phyloP scores from a whole-genome alignment of 2,329 filamentous ascomycete genomes.

The Tolypocladium paradoxum region DNA sequence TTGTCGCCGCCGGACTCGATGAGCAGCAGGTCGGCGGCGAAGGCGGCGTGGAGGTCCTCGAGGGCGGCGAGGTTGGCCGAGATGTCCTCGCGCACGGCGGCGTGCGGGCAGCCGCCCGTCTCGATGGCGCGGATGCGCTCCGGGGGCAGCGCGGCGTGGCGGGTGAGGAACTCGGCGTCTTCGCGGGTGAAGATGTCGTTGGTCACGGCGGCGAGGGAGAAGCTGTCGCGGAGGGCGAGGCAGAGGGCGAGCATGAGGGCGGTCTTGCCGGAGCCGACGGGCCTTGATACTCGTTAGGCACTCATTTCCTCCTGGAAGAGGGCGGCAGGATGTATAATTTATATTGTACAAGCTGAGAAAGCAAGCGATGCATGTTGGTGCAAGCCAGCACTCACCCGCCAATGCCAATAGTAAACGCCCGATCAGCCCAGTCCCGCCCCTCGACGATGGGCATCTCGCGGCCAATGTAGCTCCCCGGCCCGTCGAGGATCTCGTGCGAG shows the following conservation, averaged over 20 bases:
- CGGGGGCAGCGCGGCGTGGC: conserved; percentile 71
- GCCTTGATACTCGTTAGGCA: conserved; percentile 36
- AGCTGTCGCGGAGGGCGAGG: conserved; percentile 65
- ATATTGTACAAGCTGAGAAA: neutral
- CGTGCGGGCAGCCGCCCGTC: conserved; percentile 93
- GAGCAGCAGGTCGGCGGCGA: conserved; percentile 71
- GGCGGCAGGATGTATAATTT: no score
- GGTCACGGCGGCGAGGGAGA: conserved; percentile 88
- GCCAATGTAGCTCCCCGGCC: conserved; percentile 78
- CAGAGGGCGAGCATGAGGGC: conserved; percentile 93
- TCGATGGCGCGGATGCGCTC: conserved; percentile 88
- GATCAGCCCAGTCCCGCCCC: conserved; percentile 74
- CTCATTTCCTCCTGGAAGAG: neutral
- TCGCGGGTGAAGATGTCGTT: conserved; percentile 99
- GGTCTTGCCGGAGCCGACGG: conserved; percentile 94
- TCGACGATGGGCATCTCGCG: conserved; percentile 92
- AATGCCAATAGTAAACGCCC: conserved; percentile 95
- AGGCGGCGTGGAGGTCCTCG: conserved; percentile 74
- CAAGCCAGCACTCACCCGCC: conserved; percentile 57
- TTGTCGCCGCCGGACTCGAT: conserved; percentile 97
- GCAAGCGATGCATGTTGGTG: neutral
- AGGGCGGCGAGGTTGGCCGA: conserved; percentile 85
- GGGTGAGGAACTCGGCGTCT: conserved; percentile 94
- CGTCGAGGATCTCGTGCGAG: conserved; percentile 88
- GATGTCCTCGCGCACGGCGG: conserved; percentile 95